Percentiles rank a stretch among this genome's conserved stretches.
Conservation (phyloP, 148 eudicot species). For the Vaccinium macrocarpon region DNA sequence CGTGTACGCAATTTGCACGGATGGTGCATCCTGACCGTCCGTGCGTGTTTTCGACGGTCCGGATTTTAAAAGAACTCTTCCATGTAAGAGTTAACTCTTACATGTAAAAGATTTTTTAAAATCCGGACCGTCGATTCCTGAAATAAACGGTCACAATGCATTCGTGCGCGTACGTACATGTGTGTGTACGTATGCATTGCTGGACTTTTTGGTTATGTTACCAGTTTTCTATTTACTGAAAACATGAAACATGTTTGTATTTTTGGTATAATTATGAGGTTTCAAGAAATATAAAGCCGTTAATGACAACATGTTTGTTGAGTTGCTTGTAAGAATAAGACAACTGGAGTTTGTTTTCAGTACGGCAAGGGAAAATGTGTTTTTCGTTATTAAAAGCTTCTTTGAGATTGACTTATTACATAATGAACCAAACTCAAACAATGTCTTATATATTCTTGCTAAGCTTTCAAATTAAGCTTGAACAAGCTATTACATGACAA, state of each 20-base stretch:
- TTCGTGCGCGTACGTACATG: no score
- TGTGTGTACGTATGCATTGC: no score
- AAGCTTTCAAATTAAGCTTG: background rate
- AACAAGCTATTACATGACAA: background rate
- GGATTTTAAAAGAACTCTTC: no score
- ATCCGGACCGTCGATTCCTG: no score
- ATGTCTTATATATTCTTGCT: background rate
- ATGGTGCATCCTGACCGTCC: no score
- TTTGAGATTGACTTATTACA: background rate
- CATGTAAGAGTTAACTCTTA: no score
- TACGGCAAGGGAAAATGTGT: background rate
- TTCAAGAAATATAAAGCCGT: background rate
- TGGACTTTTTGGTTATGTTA: background rate
- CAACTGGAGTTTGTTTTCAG: background rate
- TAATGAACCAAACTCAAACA: background rate
- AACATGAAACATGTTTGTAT: background rate
- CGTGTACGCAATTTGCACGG: no score
- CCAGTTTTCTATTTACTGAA: background rate
- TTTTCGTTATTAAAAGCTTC: background rate
- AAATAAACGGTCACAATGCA: no score
- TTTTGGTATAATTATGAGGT: no score
- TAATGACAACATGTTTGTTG: no score
- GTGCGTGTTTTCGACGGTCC: no score
- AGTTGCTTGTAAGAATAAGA: background rate
- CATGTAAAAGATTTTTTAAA: no score